Base-by-base conservation (phyloP, 73 alveolate genomes). In the Paramecium sonneborni region DNA sequence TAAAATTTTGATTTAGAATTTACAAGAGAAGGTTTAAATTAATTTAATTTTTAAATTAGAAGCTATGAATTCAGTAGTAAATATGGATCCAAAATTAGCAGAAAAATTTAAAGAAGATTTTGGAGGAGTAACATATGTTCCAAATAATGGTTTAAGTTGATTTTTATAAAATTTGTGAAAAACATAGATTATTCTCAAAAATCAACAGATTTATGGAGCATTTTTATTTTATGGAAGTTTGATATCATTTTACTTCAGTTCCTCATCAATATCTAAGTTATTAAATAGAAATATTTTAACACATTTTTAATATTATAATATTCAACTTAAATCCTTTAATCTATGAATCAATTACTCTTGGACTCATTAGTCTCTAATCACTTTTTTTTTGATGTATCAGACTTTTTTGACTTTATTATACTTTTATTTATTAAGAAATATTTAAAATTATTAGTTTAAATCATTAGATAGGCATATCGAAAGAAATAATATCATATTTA, bases 1-100 rank as follows among this genome's bases (percentile, higher is more conserved):
- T 26, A 82, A 34, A 69, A 70, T 72, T 88, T 88, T 72, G 94
- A 88, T 88, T 48, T 35, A 41, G 94, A 88, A 70, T 88, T 88
- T 30, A 88, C 87, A 43, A 35, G 69, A 57, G 94, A 88, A 76
- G 88, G 91, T 79, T 20, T 15, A 2, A n/a, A 5, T 12, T 12
- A 43, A 10, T 20, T 20, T 21, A 8, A 43, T 21, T 24, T 6
- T 43, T 12, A 43, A 21, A 5, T n/a, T 62, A 62, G 84, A 62
- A 32, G 84, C 84, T 28, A 62, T 62, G 84, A 79, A 79, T 34
- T 79, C 90, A 7, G 69, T 79, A 10, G 90, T 2, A 79, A 38
- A 79, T 11, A 41, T 79, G 35, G 74, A 79, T 79, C 90, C 90
- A 11, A 39, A 79, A 79, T 30, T 79, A 28, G 28, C 41, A 8